Base-by-base conservation (phyloP, 345 rosid species). In the Citrus trifoliata region DNA sequence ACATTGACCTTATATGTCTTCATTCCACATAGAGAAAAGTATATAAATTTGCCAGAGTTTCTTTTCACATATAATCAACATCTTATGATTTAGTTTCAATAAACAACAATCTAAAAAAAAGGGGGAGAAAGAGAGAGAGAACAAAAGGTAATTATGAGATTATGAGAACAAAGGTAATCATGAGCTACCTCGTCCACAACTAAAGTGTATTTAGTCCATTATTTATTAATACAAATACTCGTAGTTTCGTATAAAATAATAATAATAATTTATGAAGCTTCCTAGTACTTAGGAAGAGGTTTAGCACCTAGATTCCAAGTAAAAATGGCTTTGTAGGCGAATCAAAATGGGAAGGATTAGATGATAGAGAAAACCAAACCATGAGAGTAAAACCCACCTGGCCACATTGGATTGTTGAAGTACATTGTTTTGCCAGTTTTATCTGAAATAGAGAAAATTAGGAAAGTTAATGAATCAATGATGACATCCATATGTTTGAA, bases 391-490 rank as follows among this genome's bases (percentile, higher is more conserved):
- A n/a, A 19, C 82, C 66, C 82, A 96, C 98, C 99, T 22, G 98
- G 95, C 98, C 99, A 94, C 98, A 96, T 94, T 73, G 99, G 98
- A 69, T 96, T 96, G 87, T 96, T 91, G 88, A 91, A 96, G 87
- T 91, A 96, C 38, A 92, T 82, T 60, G 61, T 75, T 81, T 89
- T 93, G 87, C 85, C 78, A 80, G 80, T 82, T 71, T 85, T 84
- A 73, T 88, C 97, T 88, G 87, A 60, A 81, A 53, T 55, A 74
- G 69, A 60, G 28, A 78, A 76, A 53, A 64, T 4, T 7, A 35
- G 30, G 58, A 24, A 66, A 60, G 67, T n/a, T 35, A 35, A 71
- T 68, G 18, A 16, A 35, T 73, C 64, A 85, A 78, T 22, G 35
- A 46, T 30, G 38, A 10, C 2, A 80, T 74, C 59, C 51, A 61